Conservation (phyloP, 345 rosid species). For the Ailanthus altissimus region DNA sequence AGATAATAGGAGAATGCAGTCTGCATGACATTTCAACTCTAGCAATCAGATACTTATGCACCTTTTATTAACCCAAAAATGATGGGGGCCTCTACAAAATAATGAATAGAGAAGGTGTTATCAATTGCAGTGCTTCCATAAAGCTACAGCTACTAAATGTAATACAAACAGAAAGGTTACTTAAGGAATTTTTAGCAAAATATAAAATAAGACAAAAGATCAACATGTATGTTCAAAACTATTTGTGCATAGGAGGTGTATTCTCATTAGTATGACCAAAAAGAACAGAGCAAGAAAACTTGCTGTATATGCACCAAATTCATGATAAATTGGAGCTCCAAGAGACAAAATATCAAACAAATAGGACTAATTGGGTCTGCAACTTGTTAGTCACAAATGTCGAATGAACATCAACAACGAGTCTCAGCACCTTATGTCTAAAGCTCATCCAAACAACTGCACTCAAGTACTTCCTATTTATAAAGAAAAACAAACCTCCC, state of each 20-base stretch:
- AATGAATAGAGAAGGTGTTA: neutral
- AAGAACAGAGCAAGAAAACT: neutral
- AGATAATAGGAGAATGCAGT: neutral
- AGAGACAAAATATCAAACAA: neutral
- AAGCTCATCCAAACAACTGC: neutral
- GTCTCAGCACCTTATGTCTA: neutral
- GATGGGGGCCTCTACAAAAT: neutral
- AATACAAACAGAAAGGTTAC: slow-evolving; percentile 16
- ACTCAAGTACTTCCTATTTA: neutral
- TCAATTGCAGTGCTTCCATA: neutral
- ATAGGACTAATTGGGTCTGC: neutral
- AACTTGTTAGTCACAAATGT: neutral
- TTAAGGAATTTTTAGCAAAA: neutral
- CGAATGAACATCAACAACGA: neutral
- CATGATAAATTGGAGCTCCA: neutral
- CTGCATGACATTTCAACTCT: neutral
- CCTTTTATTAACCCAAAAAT: neutral
- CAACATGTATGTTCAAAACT: neutral
- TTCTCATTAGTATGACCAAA: neutral
- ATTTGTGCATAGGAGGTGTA: neutral
- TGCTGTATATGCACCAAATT: neutral
- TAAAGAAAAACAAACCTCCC: neutral
- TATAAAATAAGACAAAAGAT: neutral
- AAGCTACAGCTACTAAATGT: neutral
- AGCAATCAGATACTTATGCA: neutral